These are phyloP conservation scores for Agarophyton chilense DNA, from an alignment of 23 red algal species.

Conservation along the genomic window DNA sequence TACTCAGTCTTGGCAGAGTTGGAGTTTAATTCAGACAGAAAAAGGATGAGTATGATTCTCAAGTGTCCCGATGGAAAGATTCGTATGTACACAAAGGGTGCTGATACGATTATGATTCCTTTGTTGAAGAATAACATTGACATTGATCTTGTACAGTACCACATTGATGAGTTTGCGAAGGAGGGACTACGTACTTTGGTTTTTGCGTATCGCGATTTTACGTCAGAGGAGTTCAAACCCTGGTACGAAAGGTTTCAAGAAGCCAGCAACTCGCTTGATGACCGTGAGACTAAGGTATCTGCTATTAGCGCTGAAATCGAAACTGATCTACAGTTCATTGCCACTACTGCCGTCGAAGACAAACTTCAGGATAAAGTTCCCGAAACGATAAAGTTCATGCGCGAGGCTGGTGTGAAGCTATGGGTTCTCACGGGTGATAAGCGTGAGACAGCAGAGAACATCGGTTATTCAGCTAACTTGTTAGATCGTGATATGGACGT, in stretches of 20 bases:
- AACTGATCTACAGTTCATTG: slow-evolving; percentile 72
- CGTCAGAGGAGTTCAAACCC: slow-evolving; percentile 57
- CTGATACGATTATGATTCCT: slow-evolving; percentile 88
- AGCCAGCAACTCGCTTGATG: slow-evolving; percentile 70
- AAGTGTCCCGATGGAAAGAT: slow-evolving; percentile 77
- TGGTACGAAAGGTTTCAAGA: slow-evolving; percentile 76
- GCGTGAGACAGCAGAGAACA: slow-evolving; percentile 93
- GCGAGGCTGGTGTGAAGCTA: slow-evolving; percentile 81
- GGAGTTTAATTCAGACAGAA: slow-evolving; percentile 89
- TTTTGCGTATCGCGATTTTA: slow-evolving; percentile 73
- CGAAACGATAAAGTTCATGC: slow-evolving; percentile 90
- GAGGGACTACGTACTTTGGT: slow-evolving; percentile 91
- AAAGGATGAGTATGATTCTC: slow-evolving; percentile 88
- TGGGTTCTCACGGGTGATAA: slow-evolving; percentile 97
- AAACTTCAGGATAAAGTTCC: slow-evolving; percentile 78
- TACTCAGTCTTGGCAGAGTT: slow-evolving; percentile 72
- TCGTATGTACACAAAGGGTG: slow-evolving; percentile 83
- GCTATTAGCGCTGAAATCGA: slow-evolving; percentile 74
- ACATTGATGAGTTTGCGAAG: slow-evolving; percentile 92
- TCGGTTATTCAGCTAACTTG: slow-evolving; percentile 85
- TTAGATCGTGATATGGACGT: slow-evolving; percentile 83
- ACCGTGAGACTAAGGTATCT: slow-evolving; percentile 50
- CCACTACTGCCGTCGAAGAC: slow-evolving; percentile 88
- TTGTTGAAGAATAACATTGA: slow-evolving; percentile 66
- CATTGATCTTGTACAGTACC: slow-evolving; percentile 58